Conservation (phyloP, 2,329 filamentous ascomycete genomes). For the Fusarium udum region DNA sequence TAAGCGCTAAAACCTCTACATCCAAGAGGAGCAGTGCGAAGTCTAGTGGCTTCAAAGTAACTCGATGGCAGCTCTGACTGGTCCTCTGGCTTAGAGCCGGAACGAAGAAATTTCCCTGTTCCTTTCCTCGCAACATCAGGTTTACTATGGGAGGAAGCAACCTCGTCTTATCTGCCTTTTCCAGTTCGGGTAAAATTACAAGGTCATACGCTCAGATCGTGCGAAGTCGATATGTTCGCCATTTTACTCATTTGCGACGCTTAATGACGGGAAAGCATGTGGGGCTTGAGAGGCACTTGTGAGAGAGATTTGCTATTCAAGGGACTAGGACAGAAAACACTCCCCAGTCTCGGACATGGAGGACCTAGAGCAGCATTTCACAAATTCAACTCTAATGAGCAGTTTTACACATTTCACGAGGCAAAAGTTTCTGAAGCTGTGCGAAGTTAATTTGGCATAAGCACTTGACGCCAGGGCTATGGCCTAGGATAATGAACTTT, state of each 20-base stretch:
- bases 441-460: fast-evolving
- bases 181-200: neutral
- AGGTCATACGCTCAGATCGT: neutral
- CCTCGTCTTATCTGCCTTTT: neutral
- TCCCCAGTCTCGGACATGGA: neutral
- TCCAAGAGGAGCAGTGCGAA: neutral
- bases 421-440: neutral
- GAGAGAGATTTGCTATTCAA: neutral
- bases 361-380: no score
- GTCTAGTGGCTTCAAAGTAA: fast-evolving
- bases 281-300: no score
- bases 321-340: neutral
- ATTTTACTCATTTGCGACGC: neutral
- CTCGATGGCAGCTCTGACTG: neutral
- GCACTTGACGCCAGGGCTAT: neutral
- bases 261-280: neutral
- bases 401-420: fast-evolving
- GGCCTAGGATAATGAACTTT: fast-evolving
- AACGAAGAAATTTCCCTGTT: neutral
- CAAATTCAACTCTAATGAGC: fast-evolving
- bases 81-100: neutral
- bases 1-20: neutral
- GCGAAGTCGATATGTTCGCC: neutral
- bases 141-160: neutral
- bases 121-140: neutral